Conservation (phyloP, 2,329 filamentous ascomycete genomes). For the Pseudopithomyces chartarum region DNA sequence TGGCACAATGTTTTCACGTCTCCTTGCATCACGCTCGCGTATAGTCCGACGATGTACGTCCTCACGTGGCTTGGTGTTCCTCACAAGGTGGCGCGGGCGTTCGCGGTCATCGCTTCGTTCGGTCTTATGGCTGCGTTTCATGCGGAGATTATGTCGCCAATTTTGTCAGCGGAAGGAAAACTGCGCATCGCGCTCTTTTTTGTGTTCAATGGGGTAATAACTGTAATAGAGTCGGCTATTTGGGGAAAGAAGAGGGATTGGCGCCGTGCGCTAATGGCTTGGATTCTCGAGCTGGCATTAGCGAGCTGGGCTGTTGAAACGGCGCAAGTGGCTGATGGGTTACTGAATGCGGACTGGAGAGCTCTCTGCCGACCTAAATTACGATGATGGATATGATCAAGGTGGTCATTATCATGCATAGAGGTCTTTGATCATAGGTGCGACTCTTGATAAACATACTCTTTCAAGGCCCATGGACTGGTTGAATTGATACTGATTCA, state of each 20-base stretch:
- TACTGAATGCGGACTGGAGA: constrained; percentile 38
- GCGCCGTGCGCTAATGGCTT: constrained; percentile 37
- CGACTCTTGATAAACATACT: not conserved
- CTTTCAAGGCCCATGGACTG: not conserved
- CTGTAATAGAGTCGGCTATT: constrained; percentile 32
- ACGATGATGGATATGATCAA: not conserved
- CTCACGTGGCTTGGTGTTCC: constrained; percentile 41
- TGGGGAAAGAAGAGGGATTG: constrained; percentile 45
- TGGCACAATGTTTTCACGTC: constrained; percentile 52
- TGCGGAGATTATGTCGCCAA: constrained; percentile 44
- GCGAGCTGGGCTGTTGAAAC: constrained; percentile 43
- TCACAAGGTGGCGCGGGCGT: constrained; percentile 33
- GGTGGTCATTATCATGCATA: not conserved
- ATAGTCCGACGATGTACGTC: constrained; percentile 40
- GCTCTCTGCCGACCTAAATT: constrained; percentile 27
- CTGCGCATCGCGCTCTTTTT: constrained; percentile 47
- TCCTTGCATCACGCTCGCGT: constrained; percentile 48
- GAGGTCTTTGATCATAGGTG: not conserved
- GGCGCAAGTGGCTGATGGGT: constrained; percentile 40
- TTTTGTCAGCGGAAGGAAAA: constrained; percentile 37
- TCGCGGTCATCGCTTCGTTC: constrained; percentile 47
- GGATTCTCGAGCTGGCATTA: constrained; percentile 40
- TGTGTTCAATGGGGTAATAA: constrained; percentile 47
- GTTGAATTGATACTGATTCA: too few species aligned
- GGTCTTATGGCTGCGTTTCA: constrained; percentile 49